Percentiles rank a stretch among this genome's conserved stretches.
Conservation (phyloP, 768 basidiomycete genomes). For the Amanita rubescens region DNA sequence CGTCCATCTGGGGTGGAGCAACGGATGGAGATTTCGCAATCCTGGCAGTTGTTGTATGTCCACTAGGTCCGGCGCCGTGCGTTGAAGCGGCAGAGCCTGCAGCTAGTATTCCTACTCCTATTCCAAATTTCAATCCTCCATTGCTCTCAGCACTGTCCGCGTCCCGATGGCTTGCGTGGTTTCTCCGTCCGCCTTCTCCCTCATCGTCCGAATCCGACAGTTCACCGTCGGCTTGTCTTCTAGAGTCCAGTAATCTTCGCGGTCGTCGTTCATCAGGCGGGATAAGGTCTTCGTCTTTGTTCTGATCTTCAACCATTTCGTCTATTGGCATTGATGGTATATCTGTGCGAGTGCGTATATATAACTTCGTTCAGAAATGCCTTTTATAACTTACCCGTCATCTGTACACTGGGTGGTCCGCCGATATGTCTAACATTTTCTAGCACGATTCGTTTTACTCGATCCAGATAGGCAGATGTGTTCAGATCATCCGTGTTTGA, state of each 20-base stretch:
- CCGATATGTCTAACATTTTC: conserved; percentile 83
- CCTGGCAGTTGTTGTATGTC: conserved; percentile 47
- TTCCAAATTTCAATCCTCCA: conserved; percentile 50
- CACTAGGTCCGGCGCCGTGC: conserved; percentile 73
- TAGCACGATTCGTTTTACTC: conserved; percentile 86
- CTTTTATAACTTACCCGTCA: conserved; percentile 52
- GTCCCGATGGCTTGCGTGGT: conserved; percentile 54
- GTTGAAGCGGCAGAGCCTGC: conserved; percentile 46
- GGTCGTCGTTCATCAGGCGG: conserved; percentile 72
- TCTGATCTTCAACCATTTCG: conserved; percentile 71
- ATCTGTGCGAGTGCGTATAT: conserved; percentile 36
- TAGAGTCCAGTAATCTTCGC: conserved; percentile 69
- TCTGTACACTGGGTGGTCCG: conserved; percentile 89
- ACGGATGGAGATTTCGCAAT: conserved; percentile 23
- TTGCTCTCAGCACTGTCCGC: conserved; percentile 40
- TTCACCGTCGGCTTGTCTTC: conserved; percentile 79
- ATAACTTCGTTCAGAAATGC: not conserved
- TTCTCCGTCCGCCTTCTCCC: conserved; percentile 77
- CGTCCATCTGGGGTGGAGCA: conserved; percentile 36
- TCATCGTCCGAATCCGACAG: conserved; percentile 98
- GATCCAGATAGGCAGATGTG: conserved; percentile 85
- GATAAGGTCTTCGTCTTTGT: conserved; percentile 78
- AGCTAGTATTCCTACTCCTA: conserved; percentile 65
- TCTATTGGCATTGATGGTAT: conserved; percentile 83
- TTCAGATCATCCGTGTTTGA: conserved; percentile 97